Evolutionary conservation across 192 early-diverging fungal species (phyloP).

Genomic region (Entomortierella chlamydospora): DNA sequence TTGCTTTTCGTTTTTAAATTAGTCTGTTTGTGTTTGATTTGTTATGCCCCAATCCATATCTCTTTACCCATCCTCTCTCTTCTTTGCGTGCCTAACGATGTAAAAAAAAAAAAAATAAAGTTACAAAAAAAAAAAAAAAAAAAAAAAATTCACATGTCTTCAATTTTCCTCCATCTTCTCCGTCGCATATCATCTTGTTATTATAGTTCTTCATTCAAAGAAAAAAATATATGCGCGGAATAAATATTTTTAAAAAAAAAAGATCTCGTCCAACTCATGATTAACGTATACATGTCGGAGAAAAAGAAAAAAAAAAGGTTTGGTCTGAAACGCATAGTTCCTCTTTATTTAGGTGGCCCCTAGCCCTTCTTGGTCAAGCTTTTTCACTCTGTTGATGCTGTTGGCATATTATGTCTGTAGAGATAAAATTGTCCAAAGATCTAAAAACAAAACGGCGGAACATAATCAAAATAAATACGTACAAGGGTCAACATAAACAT

Average conservation of each 20-base stretch:
- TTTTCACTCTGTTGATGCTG: too few species aligned
- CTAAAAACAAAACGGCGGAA: background rate
- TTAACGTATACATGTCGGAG: too few species aligned
- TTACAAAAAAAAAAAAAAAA: too few species aligned
- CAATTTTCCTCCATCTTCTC: too few species aligned
- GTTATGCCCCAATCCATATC: background rate
- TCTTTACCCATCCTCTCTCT: background rate
- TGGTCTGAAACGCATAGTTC: background rate
- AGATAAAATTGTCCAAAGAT: constrained; percentile 43
- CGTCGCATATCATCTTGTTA: too few species aligned
- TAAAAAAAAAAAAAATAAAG: too few species aligned
- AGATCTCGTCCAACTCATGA: background rate
- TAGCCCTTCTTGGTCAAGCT: background rate
- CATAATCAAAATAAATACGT: background rate
- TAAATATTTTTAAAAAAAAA: constrained; percentile 4
- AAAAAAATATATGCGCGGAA: too few species aligned
- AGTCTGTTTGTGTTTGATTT: background rate
- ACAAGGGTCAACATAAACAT: too few species aligned
- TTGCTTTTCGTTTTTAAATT: background rate
- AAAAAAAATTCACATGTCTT: too few species aligned
- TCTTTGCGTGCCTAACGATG: too few species aligned
- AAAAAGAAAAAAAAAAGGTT: background rate
- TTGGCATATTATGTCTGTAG: constrained; percentile 10
- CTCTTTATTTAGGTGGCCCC: background rate
- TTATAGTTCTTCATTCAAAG: too few species aligned